Evolutionary conservation across 164 flowering plant species (phyloP).

Genomic region (Buxus sempervirens): DNA sequence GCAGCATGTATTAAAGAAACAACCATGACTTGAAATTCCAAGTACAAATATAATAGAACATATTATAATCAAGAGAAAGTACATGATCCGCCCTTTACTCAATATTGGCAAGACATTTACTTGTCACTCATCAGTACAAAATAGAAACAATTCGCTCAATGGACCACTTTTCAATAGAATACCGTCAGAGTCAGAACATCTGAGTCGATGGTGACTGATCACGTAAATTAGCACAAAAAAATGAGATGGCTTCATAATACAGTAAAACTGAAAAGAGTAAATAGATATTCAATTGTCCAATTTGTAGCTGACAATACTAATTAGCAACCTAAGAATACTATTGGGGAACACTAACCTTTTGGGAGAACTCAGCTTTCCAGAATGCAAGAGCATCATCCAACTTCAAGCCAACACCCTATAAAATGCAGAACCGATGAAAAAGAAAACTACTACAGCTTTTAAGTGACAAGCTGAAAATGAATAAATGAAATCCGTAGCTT

Average conservation of each 20-base stretch:
- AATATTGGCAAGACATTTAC: no score
- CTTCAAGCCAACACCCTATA: conserved; percentile 89
- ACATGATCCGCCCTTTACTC: no score
- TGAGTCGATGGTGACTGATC: no score
- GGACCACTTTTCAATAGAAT: no score
- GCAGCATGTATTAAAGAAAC: neutral
- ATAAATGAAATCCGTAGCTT: neutral
- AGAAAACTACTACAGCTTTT: neutral
- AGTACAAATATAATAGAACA: neutral
- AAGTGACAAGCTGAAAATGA: neutral
- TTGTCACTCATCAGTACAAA: no score
- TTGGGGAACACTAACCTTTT: conserved; percentile 42
- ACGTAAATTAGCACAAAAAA: no score
- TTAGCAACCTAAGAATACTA: neutral
- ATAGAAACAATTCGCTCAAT: no score
- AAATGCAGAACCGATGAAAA: neutral
- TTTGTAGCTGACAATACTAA: neutral
- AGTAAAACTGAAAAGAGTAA: neutral
- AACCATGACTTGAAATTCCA: neutral
- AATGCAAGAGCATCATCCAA: conserved; percentile 96
- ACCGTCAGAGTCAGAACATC: no score
- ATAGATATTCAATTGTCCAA: no score
- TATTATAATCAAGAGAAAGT: no score
- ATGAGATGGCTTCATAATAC: no score
- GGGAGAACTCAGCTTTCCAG: conserved; percentile 92